Base-by-base conservation (phyloP, 164 flowering plant genomes). In the Platanus orientalis region DNA sequence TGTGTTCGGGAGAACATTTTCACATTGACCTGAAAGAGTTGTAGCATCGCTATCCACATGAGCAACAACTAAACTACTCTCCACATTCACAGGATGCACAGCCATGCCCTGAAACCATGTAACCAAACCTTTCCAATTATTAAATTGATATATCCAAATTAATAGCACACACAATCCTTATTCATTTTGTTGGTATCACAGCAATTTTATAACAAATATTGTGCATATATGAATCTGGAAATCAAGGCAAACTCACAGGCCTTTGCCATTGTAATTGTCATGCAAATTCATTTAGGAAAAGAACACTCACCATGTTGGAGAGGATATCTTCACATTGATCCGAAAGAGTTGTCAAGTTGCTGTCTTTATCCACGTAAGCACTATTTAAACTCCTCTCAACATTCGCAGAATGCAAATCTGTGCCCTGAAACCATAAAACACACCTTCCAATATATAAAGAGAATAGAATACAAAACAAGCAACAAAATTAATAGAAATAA, bases 371-470 rank as follows among this genome's bases (percentile, higher is more conserved):
- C 3, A 30, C 55, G 44, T 27, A 1, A 25, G 57, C n/a, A 6
- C 24, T 70, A 58, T 68, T 71, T 24, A 65, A 25, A 53, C 14
- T 54, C 57, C 69, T 54, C 54, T 61, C 65, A 25, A 21, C 42
- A 24, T 68, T 69, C 29, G 28, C 51, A 32, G 40, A 30, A 62
- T 23, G 19, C 4, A 34, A 61, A 59, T 34, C 47, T 36, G 28
- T 54, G 20, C 78, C 77, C 69, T 78, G 77, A 36, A 58, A 24
- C 55, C 39, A 34, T 27, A 45, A 10, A 73, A 58, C 24, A 34
- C n/a, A n/a, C n/a, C n/a, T n/a, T n/a, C n/a, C n/a, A n/a, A n/a
- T n/a, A n/a, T n/a, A n/a, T n/a, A n/a, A n/a, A n/a, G n/a, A n/a
- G n/a, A n/a, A n/a, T n/a, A n/a, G n/a, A n/a, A n/a, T n/a, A n/a